Base-by-base conservation (phyloP, 305 asterid genomes). In the Ilex paraguariensis region DNA sequence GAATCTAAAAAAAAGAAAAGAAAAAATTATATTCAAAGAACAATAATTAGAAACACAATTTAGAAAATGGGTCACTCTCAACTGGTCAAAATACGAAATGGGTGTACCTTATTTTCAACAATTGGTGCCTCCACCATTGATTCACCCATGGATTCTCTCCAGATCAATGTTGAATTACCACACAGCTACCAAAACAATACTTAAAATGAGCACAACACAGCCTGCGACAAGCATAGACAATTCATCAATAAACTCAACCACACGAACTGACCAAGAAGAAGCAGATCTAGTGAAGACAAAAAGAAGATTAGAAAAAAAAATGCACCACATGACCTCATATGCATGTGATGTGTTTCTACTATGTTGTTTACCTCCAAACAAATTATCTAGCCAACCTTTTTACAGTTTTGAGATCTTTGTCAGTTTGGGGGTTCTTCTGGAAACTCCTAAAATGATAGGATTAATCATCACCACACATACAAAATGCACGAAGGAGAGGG, bases 291-390 rank as follows among this genome's bases (percentile, higher is more conserved):
- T 65, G 63, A 70, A 63, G 75, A 70, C 78, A 66, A 79, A 71
- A 75, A 71, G 56, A 67, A 60, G 63, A 61, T 60, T 67, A 59
- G 61, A 68, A 77, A 66, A 21, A 21, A 68, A 62, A 46, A 7
- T 62, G 73, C 66, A 65, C 65, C 64, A 60, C 66, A 66, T 56
- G 40, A 40, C 59, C 75, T 65, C 76, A 72, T 66, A 40, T 66
- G 66, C 86, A 87, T 83, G 88, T 80, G 87, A 79, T 58, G 46
- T 67, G 82, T 69, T 79, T 60, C 72, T 42, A 36, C 42, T 36
- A 4, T 62, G 60, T 64, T 63, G 69, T 51, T 75, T 52, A 39
- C 55, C 28, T 21, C 28, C 28, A 62, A 62, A 63, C 17, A 61
- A 71, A 68, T 74, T 70, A 59, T 63, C 67, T 80, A 55, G n/a